phyloP scores from a whole-genome alignment of 176 grass and related monocot species.

The Pontederia crassipes region DNA sequence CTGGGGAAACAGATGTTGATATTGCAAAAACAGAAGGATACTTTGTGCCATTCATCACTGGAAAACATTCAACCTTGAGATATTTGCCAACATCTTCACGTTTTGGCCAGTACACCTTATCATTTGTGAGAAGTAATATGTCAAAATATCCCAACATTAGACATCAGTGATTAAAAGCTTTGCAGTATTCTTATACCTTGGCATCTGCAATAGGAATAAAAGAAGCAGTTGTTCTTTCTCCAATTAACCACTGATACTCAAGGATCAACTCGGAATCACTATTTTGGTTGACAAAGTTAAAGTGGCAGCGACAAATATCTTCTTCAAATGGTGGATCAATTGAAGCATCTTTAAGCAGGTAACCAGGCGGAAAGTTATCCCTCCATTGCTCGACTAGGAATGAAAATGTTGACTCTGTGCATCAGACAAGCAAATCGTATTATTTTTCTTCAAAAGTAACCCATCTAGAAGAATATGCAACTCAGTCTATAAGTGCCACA shows the following conservation, averaged over 20 bases:
- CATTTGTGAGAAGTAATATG: background rate
- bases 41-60: constrained; percentile 40
- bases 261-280: constrained; percentile 39
- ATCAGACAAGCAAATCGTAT: constrained; percentile 9
- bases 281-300: constrained; percentile 48
- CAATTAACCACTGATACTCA: constrained; percentile 72
- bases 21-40: constrained; percentile 69
- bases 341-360: constrained; percentile 54
- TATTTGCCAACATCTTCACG: constrained; percentile 60
- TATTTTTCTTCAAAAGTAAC: constrained; percentile 5
- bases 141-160: background rate
- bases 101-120: constrained; percentile 93
- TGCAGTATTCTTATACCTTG: constrained; percentile 38
- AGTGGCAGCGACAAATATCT: constrained; percentile 75
- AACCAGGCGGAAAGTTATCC: constrained; percentile 54
- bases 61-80: constrained; percentile 89
- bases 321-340: constrained; percentile 93
- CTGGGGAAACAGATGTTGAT: constrained; percentile 70
- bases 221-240: constrained; percentile 56
- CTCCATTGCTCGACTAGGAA: constrained; percentile 89
- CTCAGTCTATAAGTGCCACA: no score
- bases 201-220: constrained; percentile 72
- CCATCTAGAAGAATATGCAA: no score
- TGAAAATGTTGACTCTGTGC: constrained; percentile 83
- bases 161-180: background rate